A percentile compares a stretch with the other conserved stretches of the same genome.
Conservation (phyloP, 2,329 filamentous ascomycete species). For the Hymenoscyphus linearis region DNA sequence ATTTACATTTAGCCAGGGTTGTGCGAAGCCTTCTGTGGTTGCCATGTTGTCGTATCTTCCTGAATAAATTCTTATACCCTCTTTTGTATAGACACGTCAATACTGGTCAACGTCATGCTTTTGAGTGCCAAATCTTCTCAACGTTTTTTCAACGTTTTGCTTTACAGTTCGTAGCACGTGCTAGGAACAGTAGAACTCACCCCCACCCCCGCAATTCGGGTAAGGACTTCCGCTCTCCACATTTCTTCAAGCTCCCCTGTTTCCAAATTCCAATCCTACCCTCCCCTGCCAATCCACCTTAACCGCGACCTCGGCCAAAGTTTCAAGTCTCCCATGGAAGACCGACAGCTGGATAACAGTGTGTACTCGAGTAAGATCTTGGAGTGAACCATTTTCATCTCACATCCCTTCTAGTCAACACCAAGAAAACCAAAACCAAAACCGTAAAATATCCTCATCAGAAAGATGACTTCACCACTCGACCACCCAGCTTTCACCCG, state of each 20-base stretch:
- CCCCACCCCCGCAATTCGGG: slow-evolving; percentile 4
- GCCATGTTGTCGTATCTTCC: background rate
- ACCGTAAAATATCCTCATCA: background rate
- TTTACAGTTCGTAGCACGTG: background rate
- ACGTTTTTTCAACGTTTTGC: background rate
- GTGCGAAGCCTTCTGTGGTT: slow-evolving; percentile 10
- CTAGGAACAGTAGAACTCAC: no score
- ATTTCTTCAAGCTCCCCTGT: slow-evolving; percentile 1
- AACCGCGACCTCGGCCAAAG: slow-evolving; percentile 13
- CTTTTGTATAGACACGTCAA: background rate
- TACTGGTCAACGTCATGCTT: background rate
- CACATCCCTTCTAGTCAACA: no score
- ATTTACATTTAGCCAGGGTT: slow-evolving; percentile 15
- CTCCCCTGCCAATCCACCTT: background rate
- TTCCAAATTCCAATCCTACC: background rate
- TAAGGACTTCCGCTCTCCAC: slow-evolving; percentile 10
- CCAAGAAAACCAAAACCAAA: background rate
- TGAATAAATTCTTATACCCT: no score
- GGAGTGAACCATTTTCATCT: no score
- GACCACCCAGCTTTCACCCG: slow-evolving; percentile 33
- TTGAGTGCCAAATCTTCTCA: background rate
- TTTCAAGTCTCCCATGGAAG: background rate
- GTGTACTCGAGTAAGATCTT: no score
- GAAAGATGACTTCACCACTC: background rate
- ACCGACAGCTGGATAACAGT: background rate